phyloP scores from a whole-genome alignment of 2,329 filamentous ascomycete species.

The Trichoderma aggressivum region DNA sequence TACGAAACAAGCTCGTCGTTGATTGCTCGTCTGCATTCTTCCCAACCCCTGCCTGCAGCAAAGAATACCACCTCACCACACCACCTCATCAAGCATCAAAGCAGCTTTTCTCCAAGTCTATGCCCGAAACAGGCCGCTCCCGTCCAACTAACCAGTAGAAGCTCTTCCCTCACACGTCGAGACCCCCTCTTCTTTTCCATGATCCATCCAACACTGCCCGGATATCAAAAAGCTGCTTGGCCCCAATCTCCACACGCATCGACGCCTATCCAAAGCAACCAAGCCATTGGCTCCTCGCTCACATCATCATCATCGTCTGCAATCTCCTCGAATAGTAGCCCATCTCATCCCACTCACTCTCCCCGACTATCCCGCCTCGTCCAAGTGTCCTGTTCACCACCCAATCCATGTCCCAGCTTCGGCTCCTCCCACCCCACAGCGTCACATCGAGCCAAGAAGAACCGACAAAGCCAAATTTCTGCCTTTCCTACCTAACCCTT shows the following conservation, averaged over 20 bases:
- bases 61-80: conserved; percentile 16
- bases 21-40: not conserved
- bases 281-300: conserved; percentile 8
- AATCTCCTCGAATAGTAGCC: not conserved
- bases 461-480: conserved; percentile 14
- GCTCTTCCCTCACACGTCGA: not conserved
- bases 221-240: not conserved
- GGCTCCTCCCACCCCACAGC: not conserved
- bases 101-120: conserved; percentile 8
- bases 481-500: conserved; percentile 3
- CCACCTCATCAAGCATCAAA: conserved; percentile 12
- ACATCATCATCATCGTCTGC: conserved; percentile 1
- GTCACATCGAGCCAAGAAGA: conserved; percentile 4
- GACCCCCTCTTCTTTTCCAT: not conserved
- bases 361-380: not conserved
- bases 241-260: conserved; percentile 2
- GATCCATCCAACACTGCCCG: conserved; percentile 1
- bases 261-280: not conserved
- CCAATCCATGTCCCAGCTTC: conserved; percentile 1
- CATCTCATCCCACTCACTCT: not conserved
- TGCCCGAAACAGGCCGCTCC: conserved; percentile 1
- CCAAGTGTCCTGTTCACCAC: not conserved
- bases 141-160: not conserved
- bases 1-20: not conserved
- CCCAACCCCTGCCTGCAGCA: not conserved